Base-by-base conservation (phyloP, 495 filamentous ascomycete genomes). In the Aspergillus coremiiformis region DNA sequence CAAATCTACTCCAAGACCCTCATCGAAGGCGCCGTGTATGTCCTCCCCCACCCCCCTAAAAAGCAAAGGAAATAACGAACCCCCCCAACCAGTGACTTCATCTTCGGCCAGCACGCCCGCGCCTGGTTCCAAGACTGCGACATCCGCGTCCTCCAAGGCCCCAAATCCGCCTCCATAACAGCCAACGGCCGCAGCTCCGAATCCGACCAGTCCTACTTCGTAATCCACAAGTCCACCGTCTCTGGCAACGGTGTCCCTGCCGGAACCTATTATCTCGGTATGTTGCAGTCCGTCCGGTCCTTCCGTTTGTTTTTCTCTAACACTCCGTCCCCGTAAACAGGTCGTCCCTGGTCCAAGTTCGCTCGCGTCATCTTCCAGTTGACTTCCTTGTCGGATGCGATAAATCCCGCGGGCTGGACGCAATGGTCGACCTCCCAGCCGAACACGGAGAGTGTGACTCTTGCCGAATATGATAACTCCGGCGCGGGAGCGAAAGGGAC, bases 341-440 rank as follows among this genome's bases (percentile, higher is more conserved):
- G 84, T 6, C 74, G 83, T n/a, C 84, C 84, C 15, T 87, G 83
- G 83, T 64, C 72, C 9, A 63, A 77, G 45, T 84, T 79, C 55
- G 72, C 83, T 3, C 66, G 79, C 2, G 84, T 84, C 2, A 73
- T 81, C 22, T 81, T 85, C 66, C 84, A 85, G 63, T 67, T 73
- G 26, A 82, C 77, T 3, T 49, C 53, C 5, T 65, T 86, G 57
- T 71, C 68, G n/a, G 56, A 61, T 23, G 77, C 84, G 15, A 77
- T 88, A 54, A 83, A 84, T 57, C 44, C 65, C 12, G 78, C 78
- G 1, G 84, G 83, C 0, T 86, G 84, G 84, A 63, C 58, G n/a
- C 56, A 70, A 17, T 86, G 84, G 84, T 73, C 69, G 37, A 62
- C 52, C 4, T 66, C 68, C 12, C 64, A 71, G 27, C 61, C 70